Percentiles rank a stretch among this genome's conserved stretches.
Evolutionary conservation across 2,329 filamentous ascomycete species (phyloP).

Genomic region (Sarocladiaceae sp.): DNA sequence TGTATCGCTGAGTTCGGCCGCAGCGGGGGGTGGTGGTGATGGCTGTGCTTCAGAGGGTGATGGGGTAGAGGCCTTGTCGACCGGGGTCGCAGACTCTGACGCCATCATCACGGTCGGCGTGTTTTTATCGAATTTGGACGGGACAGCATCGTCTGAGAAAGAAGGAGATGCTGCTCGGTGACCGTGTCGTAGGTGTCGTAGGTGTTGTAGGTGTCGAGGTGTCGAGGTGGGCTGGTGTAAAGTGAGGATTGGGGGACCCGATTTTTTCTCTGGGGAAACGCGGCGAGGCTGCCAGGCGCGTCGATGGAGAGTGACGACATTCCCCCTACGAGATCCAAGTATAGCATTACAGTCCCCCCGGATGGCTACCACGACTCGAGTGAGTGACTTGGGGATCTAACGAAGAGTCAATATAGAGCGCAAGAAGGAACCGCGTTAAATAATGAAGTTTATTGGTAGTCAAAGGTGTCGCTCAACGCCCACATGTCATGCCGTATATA

Average conservation of each 20-base stretch:
- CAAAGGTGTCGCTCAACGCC: background rate
- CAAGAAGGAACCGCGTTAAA: too few relatives aligned
- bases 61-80: background rate
- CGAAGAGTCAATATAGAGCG: too few relatives aligned
- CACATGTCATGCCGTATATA: background rate
- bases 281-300: conserved; percentile 6
- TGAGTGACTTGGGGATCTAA: too few relatives aligned
- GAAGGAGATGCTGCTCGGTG: background rate
- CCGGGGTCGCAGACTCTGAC: conserved; percentile 4
- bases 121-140: background rate
- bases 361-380: too few relatives aligned
- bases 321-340: too few relatives aligned
- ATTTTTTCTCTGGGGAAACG: conserved; percentile 2
- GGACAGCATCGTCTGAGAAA: background rate
- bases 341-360: too few relatives aligned
- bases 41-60: conserved; percentile 2
- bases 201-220: too few relatives aligned
- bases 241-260: background rate
- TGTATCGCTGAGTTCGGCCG: conserved; percentile 17
- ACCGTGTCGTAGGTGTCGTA: background rate
- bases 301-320: conserved; percentile 1
- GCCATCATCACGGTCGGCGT: background rate
- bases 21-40: background rate
- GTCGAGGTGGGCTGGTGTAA: background rate
- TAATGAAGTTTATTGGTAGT: background rate